Evolutionary conservation across 2,329 filamentous ascomycete species (phyloP).

Genomic region (Colletotrichum sp.): DNA sequence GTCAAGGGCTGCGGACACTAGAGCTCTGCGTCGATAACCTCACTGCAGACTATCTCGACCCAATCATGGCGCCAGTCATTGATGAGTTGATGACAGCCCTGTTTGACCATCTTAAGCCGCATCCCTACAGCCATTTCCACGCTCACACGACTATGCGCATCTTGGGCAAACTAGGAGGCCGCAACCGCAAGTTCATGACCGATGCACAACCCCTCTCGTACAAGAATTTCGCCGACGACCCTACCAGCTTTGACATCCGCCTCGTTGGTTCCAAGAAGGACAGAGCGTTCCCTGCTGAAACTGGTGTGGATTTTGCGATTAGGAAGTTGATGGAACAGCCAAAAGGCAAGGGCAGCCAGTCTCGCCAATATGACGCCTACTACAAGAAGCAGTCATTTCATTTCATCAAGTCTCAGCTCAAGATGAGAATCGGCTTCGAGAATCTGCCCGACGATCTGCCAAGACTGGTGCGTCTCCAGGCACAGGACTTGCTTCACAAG

Average conservation of each 20-base stretch:
- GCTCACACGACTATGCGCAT: constrained; percentile 98
- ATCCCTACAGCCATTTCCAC: constrained; percentile 96
- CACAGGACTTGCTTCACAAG: constrained; percentile 78
- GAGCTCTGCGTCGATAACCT: constrained; percentile 98
- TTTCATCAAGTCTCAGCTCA: constrained; percentile 86
- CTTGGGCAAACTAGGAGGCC: constrained; percentile 91
- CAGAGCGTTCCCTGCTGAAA: constrained; percentile 82
- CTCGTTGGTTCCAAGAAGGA: constrained; percentile 90
- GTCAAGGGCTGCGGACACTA: constrained; percentile 89
- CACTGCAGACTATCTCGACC: constrained; percentile 96
- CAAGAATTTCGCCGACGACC: constrained; percentile 85
- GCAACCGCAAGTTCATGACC: constrained; percentile 95
- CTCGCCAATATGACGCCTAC: constrained; percentile 74
- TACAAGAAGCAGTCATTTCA: constrained; percentile 95
- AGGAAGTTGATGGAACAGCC: constrained; percentile 84
- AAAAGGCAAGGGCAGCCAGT: constrained; percentile 60
- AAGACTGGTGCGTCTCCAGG: constrained; percentile 83
- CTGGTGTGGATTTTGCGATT: constrained; percentile 89
- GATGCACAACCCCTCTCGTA: constrained; percentile 85
- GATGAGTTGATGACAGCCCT: constrained; percentile 98
- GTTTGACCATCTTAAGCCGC: constrained; percentile 92
- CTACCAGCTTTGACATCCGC: constrained; percentile 84
- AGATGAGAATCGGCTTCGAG: constrained; percentile 88
- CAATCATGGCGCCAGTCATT: constrained; percentile 98
- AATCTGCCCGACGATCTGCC: constrained; percentile 88